phyloP scores from a whole-genome alignment of 2,329 filamentous ascomycete species.

The Fusarium sp. region DNA sequence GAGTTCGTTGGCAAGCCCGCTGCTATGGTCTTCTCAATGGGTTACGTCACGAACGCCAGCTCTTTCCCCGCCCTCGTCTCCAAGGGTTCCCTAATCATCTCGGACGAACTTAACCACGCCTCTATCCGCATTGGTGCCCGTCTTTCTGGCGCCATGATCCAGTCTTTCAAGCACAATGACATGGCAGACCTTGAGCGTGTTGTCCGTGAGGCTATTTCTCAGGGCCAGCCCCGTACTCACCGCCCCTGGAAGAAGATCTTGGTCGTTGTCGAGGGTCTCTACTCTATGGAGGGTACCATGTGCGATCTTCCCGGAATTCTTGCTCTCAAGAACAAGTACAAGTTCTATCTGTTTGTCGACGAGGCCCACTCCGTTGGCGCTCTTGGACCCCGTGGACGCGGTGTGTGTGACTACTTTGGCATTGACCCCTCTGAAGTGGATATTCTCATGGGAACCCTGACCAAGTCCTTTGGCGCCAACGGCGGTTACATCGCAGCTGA shows the following conservation, averaged over 20 bases:
- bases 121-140: constrained; percentile 96
- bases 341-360: constrained; percentile 94
- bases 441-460: constrained; percentile 97
- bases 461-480: constrained; percentile 98
- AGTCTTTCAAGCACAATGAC: constrained; percentile 98
- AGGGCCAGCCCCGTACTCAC: constrained; percentile 97
- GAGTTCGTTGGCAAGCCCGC: constrained; percentile 92
- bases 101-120: constrained; percentile 96
- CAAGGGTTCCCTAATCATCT: constrained; percentile 93
- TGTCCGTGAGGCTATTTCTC: constrained; percentile 90
- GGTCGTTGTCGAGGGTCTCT: constrained; percentile 93
- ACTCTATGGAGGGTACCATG: constrained; percentile 99
- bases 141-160: constrained; percentile 92
- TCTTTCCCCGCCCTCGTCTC: constrained; percentile 91
- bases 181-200: constrained; percentile 85
- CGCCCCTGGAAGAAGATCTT: constrained; percentile 99
- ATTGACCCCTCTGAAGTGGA: constrained; percentile 88
- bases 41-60: constrained; percentile 93
- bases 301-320: constrained; percentile 93
- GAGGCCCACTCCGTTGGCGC: constrained; percentile 97
- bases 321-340: constrained; percentile 91
- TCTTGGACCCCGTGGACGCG: constrained; percentile 84
- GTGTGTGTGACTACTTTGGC: constrained; percentile 97
- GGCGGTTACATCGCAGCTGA: constrained; percentile 93
- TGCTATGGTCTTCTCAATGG: constrained; percentile 98